phyloP scores from a whole-genome alignment of 2,329 filamentous ascomycete species.

The Setomelanomma holmii region DNA sequence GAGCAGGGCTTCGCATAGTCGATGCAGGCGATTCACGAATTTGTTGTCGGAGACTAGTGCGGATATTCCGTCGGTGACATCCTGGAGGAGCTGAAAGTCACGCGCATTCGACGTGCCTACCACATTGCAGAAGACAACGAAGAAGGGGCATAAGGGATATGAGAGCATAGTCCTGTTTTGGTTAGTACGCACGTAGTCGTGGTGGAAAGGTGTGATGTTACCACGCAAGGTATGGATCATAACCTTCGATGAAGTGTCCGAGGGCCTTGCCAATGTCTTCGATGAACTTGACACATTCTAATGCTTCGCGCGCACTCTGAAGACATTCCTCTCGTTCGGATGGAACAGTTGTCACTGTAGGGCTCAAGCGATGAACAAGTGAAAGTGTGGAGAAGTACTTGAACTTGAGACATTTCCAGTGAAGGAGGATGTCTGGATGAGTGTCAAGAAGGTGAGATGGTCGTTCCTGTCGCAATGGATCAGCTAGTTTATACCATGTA shows the following conservation, averaged over 20 bases:
- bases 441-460: conserved; percentile 24
- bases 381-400: conserved; percentile 43
- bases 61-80: conserved; percentile 36
- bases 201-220: conserved; percentile 9
- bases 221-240: conserved; percentile 40
- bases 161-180: conserved; percentile 40
- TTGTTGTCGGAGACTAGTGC: conserved; percentile 39
- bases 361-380: conserved; percentile 40
- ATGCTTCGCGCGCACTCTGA: conserved; percentile 38
- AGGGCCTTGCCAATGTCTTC: conserved; percentile 29
- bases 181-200: conserved; percentile 10
- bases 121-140: conserved; percentile 47
- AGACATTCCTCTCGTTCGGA: conserved; percentile 42
- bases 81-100: conserved; percentile 41
- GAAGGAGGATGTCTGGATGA: conserved; percentile 31
- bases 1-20: conserved; percentile 38
- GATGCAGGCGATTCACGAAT: conserved; percentile 35
- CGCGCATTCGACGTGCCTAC: conserved; percentile 41
- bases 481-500: no score
- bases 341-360: conserved; percentile 34
- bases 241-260: conserved; percentile 39
- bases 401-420: conserved; percentile 44
- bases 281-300: conserved; percentile 36
- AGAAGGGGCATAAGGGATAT: conserved; percentile 44
- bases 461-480: conserved; percentile 17